Evolutionary conservation across 108 stramenopile species (phyloP).

Genomic region (Pseudonitzschia multiseries): DNA sequence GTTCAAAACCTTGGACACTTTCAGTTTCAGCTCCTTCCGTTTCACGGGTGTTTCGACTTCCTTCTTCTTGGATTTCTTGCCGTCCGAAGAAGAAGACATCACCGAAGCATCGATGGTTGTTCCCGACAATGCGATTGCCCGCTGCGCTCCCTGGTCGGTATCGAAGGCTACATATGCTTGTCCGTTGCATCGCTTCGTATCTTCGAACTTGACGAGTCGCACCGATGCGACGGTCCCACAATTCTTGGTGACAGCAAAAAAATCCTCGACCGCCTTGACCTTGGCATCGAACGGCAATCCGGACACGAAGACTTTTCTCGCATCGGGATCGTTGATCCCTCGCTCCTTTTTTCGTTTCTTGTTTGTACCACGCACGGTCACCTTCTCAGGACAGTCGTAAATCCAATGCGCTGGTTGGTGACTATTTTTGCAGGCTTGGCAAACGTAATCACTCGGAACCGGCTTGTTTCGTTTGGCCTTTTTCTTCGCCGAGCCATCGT

Average conservation of each 20-base stretch:
- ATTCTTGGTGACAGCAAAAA: conserved; percentile 43
- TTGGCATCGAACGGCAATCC: conserved; percentile 82
- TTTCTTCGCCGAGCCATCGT: conserved; percentile 33
- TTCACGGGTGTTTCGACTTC: conserved; percentile 15
- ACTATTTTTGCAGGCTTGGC: conserved; percentile 81
- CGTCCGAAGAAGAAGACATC: conserved; percentile 7
- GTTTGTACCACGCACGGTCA: conserved; percentile 70
- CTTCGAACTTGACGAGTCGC: conserved; percentile 76
- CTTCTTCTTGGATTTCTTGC: conserved; percentile 40
- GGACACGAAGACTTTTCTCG: conserved; percentile 78
- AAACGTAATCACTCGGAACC: conserved; percentile 81
- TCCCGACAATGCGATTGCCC: conserved; percentile 68
- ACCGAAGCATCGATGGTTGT: conserved; percentile 37
- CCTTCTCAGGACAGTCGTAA: conserved; percentile 84
- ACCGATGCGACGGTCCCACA: conserved; percentile 63
- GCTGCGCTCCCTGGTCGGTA: conserved; percentile 57
- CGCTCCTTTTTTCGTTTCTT: conserved; percentile 56
- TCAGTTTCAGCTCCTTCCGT: conserved; percentile 66
- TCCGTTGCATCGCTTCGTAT: conserved; percentile 85
- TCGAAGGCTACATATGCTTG: conserved; percentile 77
- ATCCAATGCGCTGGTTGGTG: conserved; percentile 80
- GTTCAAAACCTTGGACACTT: conserved; percentile 70
- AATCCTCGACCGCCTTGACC: conserved; percentile 51
- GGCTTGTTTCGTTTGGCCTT: conserved; percentile 73
- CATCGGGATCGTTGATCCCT: conserved; percentile 69